Percentiles rank a stretch among this genome's conserved stretches.
phyloP scores from a whole-genome alignment of 2,329 filamentous ascomycete genomes.

The Diaporthe batatas region DNA sequence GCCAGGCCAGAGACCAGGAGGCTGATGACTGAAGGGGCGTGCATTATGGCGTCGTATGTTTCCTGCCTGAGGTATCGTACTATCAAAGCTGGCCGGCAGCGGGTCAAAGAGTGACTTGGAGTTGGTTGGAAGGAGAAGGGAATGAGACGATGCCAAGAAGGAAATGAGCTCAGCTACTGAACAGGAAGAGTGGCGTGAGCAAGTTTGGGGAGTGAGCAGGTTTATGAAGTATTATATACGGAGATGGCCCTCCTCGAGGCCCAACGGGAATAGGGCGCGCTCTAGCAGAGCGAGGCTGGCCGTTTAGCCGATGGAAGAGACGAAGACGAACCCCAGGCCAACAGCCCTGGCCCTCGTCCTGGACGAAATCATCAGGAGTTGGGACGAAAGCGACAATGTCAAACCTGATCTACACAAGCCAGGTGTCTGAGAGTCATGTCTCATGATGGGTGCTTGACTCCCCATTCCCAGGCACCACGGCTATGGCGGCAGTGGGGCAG shows the following conservation, averaged over 20 bases:
- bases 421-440: conserved; percentile 18
- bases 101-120: conserved; percentile 36
- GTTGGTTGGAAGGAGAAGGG: conserved; percentile 10
- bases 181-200: conserved; percentile 39
- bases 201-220: conserved; percentile 35
- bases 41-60: conserved; percentile 38
- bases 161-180: conserved; percentile 36
- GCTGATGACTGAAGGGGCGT: conserved; percentile 39
- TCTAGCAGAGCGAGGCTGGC: conserved; percentile 15
- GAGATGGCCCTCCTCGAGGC: background rate
- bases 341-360: conserved; percentile 16
- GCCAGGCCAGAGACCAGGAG: conserved; percentile 41
- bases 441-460: conserved; percentile 25
- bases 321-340: conserved; percentile 17
- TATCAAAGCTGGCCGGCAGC: conserved; percentile 40
- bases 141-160: conserved; percentile 22
- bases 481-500: conserved; percentile 20
- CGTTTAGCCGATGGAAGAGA: conserved; percentile 9
- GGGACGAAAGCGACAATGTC: conserved; percentile 28
- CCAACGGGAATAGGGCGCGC: background rate
- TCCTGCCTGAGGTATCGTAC: conserved; percentile 27
- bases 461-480: conserved; percentile 26
- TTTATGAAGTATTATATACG: conserved; percentile 38
- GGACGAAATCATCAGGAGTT: conserved; percentile 22
- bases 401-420: conserved; percentile 31